These are phyloP conservation scores for Gracilariopsis chorda DNA, from an alignment of 23 red algal genomes.

Conservation along the genomic window DNA sequence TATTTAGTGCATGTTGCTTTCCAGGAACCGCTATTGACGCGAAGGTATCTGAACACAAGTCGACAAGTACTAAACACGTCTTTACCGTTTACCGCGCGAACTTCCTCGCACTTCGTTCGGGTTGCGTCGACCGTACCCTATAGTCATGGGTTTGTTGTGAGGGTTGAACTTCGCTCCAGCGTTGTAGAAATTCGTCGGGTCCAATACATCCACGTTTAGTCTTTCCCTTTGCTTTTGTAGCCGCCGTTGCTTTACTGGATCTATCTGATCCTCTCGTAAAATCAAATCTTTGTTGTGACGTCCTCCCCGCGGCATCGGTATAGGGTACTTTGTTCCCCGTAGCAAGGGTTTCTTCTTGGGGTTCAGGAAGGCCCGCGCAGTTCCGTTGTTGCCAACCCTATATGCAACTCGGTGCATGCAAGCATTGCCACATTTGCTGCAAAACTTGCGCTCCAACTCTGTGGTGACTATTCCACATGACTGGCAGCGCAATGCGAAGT, in stretches of 20 bases:
- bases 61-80: no score
- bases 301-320: constrained; percentile 81
- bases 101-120: constrained; percentile 57
- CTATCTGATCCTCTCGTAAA: constrained; percentile 80
- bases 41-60: no score
- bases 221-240: constrained; percentile 44
- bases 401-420: constrained; percentile 67
- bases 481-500: constrained; percentile 76
- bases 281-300: constrained; percentile 83
- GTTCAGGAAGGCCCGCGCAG: constrained; percentile 49
- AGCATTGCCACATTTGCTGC: constrained; percentile 75
- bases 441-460: constrained; percentile 77
- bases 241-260: constrained; percentile 35
- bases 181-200: constrained; percentile 83
- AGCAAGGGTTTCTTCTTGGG: constrained; percentile 49
- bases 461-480: constrained; percentile 67
- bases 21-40: no score
- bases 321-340: constrained; percentile 90
- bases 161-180: constrained; percentile 60
- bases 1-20: no score
- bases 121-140: constrained; percentile 75
- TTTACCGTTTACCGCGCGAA: constrained; percentile 7
- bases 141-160: constrained; percentile 36
- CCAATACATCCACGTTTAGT: constrained; percentile 62
- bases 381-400: constrained; percentile 65